Evolutionary conservation across 208 protist genomes (phyloP).

Genomic region (Leishmania martiniquensis): DNA sequence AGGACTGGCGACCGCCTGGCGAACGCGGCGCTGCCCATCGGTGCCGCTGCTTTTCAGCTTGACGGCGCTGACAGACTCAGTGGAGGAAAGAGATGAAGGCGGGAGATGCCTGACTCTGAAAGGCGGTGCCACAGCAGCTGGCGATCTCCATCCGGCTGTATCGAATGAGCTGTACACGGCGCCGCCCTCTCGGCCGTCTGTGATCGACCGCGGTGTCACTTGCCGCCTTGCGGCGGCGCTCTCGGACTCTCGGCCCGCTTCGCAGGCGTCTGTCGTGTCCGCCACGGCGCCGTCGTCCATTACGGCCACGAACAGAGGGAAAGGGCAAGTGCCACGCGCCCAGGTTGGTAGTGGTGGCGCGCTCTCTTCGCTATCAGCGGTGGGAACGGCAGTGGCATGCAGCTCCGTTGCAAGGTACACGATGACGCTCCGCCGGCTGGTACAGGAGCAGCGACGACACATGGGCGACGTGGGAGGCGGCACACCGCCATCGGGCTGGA

Average conservation of each 20-base stretch:
- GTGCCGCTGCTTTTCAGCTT: not conserved
- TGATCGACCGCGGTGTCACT: not conserved
- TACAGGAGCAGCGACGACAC: slow-evolving; percentile 14
- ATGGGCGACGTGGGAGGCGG: not conserved
- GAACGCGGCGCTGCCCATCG: slow-evolving; percentile 5
- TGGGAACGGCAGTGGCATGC: slow-evolving; percentile 32
- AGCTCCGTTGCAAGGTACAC: slow-evolving; percentile 25
- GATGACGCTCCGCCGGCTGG: slow-evolving; percentile 19
- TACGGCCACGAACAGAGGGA: not conserved
- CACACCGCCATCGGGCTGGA: not conserved
- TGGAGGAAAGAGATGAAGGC: not conserved
- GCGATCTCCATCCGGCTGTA: not conserved
- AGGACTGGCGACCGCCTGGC: slow-evolving; percentile 29
- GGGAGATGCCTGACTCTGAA: not conserved
- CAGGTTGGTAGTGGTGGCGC: not conserved
- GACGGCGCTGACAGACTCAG: not conserved
- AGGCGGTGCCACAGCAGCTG: not conserved
- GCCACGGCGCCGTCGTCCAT: not conserved
- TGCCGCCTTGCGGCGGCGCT: slow-evolving; percentile 5
- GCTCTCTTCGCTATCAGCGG: slow-evolving; percentile 14
- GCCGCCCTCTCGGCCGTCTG: not conserved
- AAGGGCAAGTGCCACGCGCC: not conserved
- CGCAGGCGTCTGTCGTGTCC: not conserved
- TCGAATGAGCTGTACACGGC: not conserved
- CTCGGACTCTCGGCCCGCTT: not conserved